Conservation (phyloP, 164 flowering plant genomes). For the Berberis thunbergii region DNA sequence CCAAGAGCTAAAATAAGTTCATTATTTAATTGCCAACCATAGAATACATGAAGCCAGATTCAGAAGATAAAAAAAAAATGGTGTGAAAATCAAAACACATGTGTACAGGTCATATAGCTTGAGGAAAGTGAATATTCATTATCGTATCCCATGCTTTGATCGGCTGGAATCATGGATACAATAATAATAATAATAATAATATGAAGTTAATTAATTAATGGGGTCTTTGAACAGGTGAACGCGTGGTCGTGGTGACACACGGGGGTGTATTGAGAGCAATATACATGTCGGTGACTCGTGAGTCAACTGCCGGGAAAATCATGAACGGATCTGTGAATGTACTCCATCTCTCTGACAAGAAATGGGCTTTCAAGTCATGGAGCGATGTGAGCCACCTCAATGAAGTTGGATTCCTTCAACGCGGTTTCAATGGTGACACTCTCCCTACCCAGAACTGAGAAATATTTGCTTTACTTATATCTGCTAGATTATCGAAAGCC, state of each 20-base stretch:
- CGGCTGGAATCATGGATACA: not conserved
- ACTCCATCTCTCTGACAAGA: conserved; percentile 18
- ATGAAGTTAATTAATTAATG: too few relatives aligned
- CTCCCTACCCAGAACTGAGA: not conserved
- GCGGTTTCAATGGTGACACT: conserved; percentile 23
- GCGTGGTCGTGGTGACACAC: conserved; percentile 23
- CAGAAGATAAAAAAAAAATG: not conserved
- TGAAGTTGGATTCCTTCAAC: conserved; percentile 24
- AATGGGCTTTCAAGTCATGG: conserved; percentile 24
- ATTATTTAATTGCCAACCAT: too few relatives aligned
- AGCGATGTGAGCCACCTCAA: conserved; percentile 25
- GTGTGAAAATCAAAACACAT: not conserved
- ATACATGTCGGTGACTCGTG: conserved; percentile 17
- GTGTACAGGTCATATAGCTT: not conserved
- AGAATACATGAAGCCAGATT: too few relatives aligned
- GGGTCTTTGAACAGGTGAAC: conserved; percentile 14
- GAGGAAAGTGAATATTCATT: not conserved
- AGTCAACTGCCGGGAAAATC: conserved; percentile 19
- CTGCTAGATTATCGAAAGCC: too few relatives aligned
- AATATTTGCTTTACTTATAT: too few relatives aligned
- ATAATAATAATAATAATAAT: too few relatives aligned
- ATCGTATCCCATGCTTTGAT: not conserved
- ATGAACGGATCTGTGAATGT: conserved; percentile 23
- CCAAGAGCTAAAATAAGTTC: too few relatives aligned
- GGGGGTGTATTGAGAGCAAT: conserved; percentile 23